Conservation (phyloP, 495 filamentous ascomycete genomes). For the Penicillium lagena region DNA sequence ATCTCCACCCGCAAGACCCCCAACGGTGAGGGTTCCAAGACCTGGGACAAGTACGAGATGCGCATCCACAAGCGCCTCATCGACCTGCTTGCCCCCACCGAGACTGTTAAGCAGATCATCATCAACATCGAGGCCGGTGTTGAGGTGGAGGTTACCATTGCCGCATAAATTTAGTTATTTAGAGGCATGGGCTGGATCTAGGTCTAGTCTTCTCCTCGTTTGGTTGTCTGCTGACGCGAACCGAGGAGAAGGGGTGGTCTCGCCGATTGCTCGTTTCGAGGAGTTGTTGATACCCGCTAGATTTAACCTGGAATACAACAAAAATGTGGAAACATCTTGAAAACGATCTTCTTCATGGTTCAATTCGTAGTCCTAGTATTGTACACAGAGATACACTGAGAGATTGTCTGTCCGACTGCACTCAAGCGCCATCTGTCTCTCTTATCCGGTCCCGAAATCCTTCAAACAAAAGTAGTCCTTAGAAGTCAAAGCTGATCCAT, state of each 20-base stretch:
- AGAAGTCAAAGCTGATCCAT: constrained; percentile 68
- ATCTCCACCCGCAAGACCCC: constrained; percentile 95
- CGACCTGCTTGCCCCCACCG: constrained; percentile 93
- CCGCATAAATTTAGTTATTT: constrained; percentile 59
- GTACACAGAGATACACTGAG: background rate
- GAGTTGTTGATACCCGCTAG: constrained; percentile 26
- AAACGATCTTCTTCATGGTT: constrained; percentile 1
- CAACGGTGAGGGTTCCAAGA: constrained; percentile 99
- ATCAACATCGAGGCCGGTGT: constrained; percentile 99
- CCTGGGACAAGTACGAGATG: constrained; percentile 99
- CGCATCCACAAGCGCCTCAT: constrained; percentile 98
- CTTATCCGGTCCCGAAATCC: background rate
- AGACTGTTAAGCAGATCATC: constrained; percentile 99
- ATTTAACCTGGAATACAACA: constrained; percentile 24
- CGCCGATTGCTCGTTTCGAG: too few relatives aligned
- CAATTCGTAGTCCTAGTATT: background rate
- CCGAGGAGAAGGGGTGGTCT: too few relatives aligned
- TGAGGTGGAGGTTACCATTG: constrained; percentile 99
- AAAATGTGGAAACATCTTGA: constrained; percentile 31
- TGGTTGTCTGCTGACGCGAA: too few relatives aligned
- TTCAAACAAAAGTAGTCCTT: constrained; percentile 4
- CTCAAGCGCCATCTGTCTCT: background rate
- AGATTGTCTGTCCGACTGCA: too few relatives aligned
- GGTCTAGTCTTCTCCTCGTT: too few relatives aligned
- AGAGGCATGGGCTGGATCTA: constrained; percentile 5